Conservation (phyloP, 768 basidiomycete species). For the Obba rivulosa region DNA sequence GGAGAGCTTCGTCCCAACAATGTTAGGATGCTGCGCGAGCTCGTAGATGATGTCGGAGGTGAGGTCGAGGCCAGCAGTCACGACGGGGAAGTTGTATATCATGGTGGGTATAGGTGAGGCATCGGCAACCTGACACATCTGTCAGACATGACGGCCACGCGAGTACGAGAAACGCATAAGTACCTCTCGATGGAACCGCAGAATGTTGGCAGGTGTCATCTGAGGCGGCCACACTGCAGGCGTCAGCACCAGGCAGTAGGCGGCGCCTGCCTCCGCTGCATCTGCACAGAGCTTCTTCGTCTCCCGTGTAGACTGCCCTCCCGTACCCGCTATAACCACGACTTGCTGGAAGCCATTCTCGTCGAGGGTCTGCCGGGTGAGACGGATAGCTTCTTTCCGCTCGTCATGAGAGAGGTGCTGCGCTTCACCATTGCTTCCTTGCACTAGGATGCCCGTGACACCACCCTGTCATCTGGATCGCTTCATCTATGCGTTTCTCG, state of each 20-base stretch:
- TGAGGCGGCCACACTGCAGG: constrained; percentile 65
- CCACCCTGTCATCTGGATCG: constrained; percentile 48
- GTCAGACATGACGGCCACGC: not conserved
- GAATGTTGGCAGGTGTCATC: constrained; percentile 58
- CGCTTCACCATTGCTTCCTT: constrained; percentile 74
- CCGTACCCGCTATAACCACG: constrained; percentile 78
- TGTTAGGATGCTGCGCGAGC: constrained; percentile 75
- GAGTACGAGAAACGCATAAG: constrained; percentile 5
- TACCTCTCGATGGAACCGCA: constrained; percentile 64
- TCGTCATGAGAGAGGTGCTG: constrained; percentile 73
- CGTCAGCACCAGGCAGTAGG: constrained; percentile 69
- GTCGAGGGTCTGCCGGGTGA: constrained; percentile 70
- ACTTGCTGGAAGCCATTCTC: constrained; percentile 62
- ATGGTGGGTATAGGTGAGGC: constrained; percentile 64
- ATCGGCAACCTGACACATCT: constrained; percentile 53
- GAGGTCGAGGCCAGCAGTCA: constrained; percentile 78
- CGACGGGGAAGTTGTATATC: constrained; percentile 84
- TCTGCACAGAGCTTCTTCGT: constrained; percentile 66
- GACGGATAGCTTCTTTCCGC: constrained; percentile 52
- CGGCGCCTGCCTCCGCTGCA: constrained; percentile 79
- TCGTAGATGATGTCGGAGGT: constrained; percentile 71
- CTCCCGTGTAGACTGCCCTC: constrained; percentile 74
- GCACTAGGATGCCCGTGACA: constrained; percentile 65
- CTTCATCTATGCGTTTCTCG: constrained; percentile 9
- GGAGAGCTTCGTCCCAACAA: constrained; percentile 81